phyloP scores from a whole-genome alignment of 768 basidiomycete species.

The Panus rudis region DNA sequence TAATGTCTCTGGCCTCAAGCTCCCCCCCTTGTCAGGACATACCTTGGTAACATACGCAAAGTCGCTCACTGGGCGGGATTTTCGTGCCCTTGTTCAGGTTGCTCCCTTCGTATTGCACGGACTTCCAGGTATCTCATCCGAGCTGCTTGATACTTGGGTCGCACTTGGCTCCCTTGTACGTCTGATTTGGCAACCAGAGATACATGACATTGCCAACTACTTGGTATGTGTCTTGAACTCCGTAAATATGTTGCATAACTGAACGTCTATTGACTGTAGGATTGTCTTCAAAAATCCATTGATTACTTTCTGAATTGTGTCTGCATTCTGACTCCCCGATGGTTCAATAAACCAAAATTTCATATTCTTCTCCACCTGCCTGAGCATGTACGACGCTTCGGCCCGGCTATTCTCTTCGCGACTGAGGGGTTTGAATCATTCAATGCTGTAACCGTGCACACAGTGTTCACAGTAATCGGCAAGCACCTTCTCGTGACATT shows the following conservation, averaged over 20 bases:
- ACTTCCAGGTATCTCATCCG: slow-evolving; percentile 29
- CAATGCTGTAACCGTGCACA: slow-evolving; percentile 16
- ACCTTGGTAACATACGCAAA: slow-evolving; percentile 33
- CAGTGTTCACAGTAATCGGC: slow-evolving; percentile 17
- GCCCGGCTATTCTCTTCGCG: slow-evolving; percentile 15
- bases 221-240: slow-evolving; percentile 20
- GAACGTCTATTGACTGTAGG: slow-evolving; percentile 1
- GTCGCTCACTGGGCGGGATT: slow-evolving; percentile 30
- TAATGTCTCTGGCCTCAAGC: slow-evolving; percentile 23
- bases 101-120: slow-evolving; percentile 33
- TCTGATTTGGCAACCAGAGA: slow-evolving; percentile 35
- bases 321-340: slow-evolving; percentile 14
- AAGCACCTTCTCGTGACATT: slow-evolving; percentile 21
- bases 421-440: slow-evolving; percentile 23
- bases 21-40: slow-evolving; percentile 26
- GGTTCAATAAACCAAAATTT: slow-evolving; percentile 23
- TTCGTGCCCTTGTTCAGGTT: slow-evolving; percentile 25
- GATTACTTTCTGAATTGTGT: slow-evolving; percentile 14
- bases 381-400: slow-evolving; percentile 19
- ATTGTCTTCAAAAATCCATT: slow-evolving; percentile 9
- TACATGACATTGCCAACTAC: slow-evolving; percentile 26
- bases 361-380: slow-evolving; percentile 21
- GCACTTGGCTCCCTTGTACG: slow-evolving; percentile 27
- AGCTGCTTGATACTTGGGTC: slow-evolving; percentile 24
- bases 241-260: background rate